Base-by-base conservation (phyloP, 306 rosid genomes). In the Prunus davidiana region DNA sequence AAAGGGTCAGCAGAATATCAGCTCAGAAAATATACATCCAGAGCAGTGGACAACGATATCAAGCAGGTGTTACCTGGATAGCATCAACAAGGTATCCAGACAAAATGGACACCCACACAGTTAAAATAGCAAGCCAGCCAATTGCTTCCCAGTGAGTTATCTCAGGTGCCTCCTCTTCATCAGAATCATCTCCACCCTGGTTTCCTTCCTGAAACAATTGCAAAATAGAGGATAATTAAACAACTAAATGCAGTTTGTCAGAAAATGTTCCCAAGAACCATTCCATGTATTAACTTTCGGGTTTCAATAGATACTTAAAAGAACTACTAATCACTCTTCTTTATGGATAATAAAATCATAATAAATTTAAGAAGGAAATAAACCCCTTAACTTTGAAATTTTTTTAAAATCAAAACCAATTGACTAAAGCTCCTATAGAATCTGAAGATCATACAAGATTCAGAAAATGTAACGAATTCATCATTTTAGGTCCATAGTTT, bases 61-160 rank as follows among this genome's bases (percentile, higher is more conserved):
- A 38, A 57, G 38, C 22, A 52, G 13, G 25, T 46, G 8, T 58
- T 87, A 93, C 98, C 98, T 87, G 64, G 67, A 93, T 87, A 79
- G 98, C 96, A 81, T 87, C 91, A 14, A 93, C 98, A 46, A 93
- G 92, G 82, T 91, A 93, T 79, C 92, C 98, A 61, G 98, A 93
- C 79, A 93, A 83, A 73, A 93, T 14, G 18, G 98, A 93, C 45
- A 93, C 85, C 97, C 96, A 88, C 57, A 76, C 84, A 22, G 97
- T 93, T 84, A 93, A 84, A 83, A 91, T 60, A 75, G 92, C 85
- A 74, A 93, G 98, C 98, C 98, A 93, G 25, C 80, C 81, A 74
- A 93, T 86, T 46, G 98, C 88, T 90, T 93, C 98, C 96, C 91
- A 88, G 27, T 78, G 74, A 75, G 90, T 85, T 78, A 93, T 81